Conservation (phyloP, 345 rosid species). For the Alliaria petiolata region DNA sequence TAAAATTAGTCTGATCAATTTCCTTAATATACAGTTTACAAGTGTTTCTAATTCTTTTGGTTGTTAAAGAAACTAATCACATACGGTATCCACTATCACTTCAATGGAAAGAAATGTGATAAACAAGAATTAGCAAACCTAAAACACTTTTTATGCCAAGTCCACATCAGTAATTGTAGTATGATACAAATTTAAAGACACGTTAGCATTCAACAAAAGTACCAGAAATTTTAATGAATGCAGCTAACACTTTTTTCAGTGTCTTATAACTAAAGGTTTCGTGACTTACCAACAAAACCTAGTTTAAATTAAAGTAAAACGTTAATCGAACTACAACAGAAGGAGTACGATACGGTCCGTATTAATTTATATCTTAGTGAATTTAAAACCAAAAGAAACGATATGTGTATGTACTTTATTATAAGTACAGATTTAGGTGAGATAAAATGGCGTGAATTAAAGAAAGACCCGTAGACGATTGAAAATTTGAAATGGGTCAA, state of each 20-base stretch:
- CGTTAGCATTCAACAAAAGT: background rate
- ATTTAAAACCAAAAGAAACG: too few species aligned
- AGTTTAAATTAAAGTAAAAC: background rate
- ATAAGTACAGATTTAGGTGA: background rate
- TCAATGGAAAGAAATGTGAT: background rate
- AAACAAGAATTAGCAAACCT: conserved; percentile 3
- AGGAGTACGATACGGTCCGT: background rate
- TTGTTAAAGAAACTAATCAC: conserved; percentile 5
- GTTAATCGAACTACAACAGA: background rate
- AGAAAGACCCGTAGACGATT: background rate
- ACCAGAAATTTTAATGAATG: background rate
- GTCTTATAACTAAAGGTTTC: conserved; percentile 1
- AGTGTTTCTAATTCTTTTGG: background rate
- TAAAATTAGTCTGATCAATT: too few species aligned
- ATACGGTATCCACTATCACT: background rate
- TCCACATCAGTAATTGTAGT: background rate
- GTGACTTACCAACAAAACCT: conserved; percentile 11
- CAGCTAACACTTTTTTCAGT: background rate
- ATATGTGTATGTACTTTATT: background rate
- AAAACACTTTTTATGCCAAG: background rate
- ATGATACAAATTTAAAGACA: background rate
- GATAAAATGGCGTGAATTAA: background rate
- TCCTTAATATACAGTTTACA: too few species aligned
- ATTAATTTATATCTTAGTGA: too few species aligned
- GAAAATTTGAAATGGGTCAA: conserved; percentile 8